Evolutionary conservation across 2,329 filamentous ascomycete genomes (phyloP).

Genomic region (Sporothrix phasma): DNA sequence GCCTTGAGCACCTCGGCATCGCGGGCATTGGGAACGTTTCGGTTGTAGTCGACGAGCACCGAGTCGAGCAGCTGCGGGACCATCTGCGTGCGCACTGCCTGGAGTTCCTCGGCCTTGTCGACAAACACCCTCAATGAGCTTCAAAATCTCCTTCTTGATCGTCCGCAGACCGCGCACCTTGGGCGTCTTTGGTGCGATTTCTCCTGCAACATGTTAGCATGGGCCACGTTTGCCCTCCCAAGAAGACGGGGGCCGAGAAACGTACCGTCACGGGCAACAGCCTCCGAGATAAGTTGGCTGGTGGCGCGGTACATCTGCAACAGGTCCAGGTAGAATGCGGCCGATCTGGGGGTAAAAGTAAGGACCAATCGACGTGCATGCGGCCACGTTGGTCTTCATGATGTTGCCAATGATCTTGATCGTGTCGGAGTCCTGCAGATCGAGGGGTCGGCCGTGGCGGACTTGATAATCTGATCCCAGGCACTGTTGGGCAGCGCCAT

Average conservation of each 20-base stretch:
- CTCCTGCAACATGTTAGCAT: constrained; percentile 40
- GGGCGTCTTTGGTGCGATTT: constrained; percentile 93
- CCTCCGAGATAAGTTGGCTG: constrained; percentile 91
- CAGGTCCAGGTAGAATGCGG: constrained; percentile 96
- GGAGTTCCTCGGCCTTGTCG: constrained; percentile 91
- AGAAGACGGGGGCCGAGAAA: too few species aligned
- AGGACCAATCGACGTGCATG: constrained; percentile 87
- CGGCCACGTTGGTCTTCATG: constrained; percentile 99
- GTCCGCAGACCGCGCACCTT: constrained; percentile 90
- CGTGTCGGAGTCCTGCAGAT: constrained; percentile 86
- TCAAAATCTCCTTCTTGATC: constrained; percentile 98
- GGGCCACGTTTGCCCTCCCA: background rate
- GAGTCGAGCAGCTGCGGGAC: constrained; percentile 93
- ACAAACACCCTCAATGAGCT: constrained; percentile 97
- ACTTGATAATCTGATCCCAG: constrained; percentile 89
- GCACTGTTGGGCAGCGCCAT: constrained; percentile 91
- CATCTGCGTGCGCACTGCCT: constrained; percentile 87
- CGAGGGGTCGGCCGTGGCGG: constrained; percentile 73
- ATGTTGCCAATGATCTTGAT: constrained; percentile 99
- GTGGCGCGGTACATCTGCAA: constrained; percentile 97
- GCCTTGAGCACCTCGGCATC: constrained; percentile 95
- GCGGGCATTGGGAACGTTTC: constrained; percentile 88
- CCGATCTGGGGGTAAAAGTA: constrained; percentile 99
- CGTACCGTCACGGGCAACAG: constrained; percentile 70
- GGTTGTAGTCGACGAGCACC: constrained; percentile 90